phyloP scores from a whole-genome alignment of 176 grass and related monocot genomes.

The Carex littledalei region DNA sequence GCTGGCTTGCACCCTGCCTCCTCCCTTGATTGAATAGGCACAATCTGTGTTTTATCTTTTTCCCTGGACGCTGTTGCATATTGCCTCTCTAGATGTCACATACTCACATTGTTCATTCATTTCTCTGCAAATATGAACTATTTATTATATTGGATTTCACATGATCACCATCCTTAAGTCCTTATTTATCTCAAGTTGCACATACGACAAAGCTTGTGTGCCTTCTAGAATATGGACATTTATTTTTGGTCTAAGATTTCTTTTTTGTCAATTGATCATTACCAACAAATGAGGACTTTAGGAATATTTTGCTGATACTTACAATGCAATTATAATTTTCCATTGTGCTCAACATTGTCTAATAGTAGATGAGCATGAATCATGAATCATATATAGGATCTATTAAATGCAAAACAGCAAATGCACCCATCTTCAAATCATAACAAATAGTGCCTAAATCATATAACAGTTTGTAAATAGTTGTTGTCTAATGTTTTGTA shows the following conservation, averaged over 20 bases:
- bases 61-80: conserved; percentile 11
- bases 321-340: background rate
- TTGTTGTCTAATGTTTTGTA: background rate
- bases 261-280: background rate
- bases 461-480: conserved; percentile 22
- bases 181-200: background rate
- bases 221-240: conserved; percentile 4
- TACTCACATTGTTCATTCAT: background rate
- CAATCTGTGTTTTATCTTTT: background rate
- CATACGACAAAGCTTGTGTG: background rate
- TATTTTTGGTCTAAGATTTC: background rate
- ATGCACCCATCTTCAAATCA: conserved; percentile 4
- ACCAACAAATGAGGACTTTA: background rate
- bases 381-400: background rate
- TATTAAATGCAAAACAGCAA: conserved; percentile 6
- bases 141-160: conserved; percentile 11
- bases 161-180: background rate
- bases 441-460: conserved; percentile 12
- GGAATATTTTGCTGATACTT: background rate
- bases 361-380: background rate
- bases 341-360: background rate
- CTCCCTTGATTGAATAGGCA: background rate
- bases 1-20: conserved; percentile 24
- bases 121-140: background rate
- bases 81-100: conserved; percentile 7